Evolutionary conservation across 352 stramenopile species (phyloP), one percentile per base, ranked within the genome.

Genomic region (Thraustochytrium striatum): DNA sequence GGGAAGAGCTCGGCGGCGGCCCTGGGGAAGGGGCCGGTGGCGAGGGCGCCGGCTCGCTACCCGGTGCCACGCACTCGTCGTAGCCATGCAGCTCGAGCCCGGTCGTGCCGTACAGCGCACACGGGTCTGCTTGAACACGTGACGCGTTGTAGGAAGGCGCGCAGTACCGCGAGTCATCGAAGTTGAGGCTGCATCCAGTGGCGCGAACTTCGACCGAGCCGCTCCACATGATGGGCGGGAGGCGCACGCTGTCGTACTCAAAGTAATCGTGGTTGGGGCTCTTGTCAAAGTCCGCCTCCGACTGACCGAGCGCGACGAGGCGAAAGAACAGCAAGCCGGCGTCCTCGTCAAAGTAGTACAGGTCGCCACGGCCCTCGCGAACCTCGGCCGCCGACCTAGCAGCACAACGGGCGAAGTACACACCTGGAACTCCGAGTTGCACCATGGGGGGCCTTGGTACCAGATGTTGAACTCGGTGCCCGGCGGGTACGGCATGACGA

Each of bases 401-500:
- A 5, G 52, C 21, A 43, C 39, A 44, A 32, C 65, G 50, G n/a
- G 65, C 39, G 25, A 33, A 11, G 8, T 75, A 36, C 65, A 75
- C 3, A 44, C 25, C 16, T 30, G 8, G 5, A 28, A 13, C 57
- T 25, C 13, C 13, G 7, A 43, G 16, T 8, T 19, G 50, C 65
- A 75, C 65, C 65, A 75, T 11, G 11, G 65, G 21, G 39, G 30
- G 3, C 39, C 65, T 2, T 32, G 3, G 50, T 75, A 75, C 13
- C 21, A 19, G 5, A 75, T 58, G 65, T 72, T 9, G 36, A 75
- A 75, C 16, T 3, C 19, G n/a, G 65, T 43, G 16, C 41, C 65
- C 3, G 43, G 43, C 44, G 65, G 65, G 52, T 75, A 75, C 21
- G 65, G 65, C 11, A 75, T 39, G 30, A 36, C 65, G 50, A 75